Percentiles rank a stretch among this genome's conserved stretches.
phyloP scores from a whole-genome alignment of 1,139 yeast species.

The Geotrichum carabidarum region DNA sequence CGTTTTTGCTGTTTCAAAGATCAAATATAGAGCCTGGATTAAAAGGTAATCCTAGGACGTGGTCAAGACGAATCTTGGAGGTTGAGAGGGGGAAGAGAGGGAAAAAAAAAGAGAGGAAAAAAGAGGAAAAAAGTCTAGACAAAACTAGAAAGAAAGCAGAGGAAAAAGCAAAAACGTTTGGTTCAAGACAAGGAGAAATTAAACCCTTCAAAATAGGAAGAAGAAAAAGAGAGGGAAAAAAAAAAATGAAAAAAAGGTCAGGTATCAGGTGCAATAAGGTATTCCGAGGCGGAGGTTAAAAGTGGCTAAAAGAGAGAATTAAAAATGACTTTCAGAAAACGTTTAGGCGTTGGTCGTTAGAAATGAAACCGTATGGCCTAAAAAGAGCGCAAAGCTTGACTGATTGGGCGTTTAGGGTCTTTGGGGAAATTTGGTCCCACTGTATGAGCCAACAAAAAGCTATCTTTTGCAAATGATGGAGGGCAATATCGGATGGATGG shows the following conservation, averaged over 20 bases:
- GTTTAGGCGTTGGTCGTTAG: too few relatives aligned
- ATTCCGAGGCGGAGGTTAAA: background rate
- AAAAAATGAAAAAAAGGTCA: slow-evolving; percentile 4
- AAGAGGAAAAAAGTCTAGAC: background rate
- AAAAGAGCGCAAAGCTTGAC: too few relatives aligned
- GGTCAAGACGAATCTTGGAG: background rate
- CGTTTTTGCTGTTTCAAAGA: slow-evolving; percentile 1
- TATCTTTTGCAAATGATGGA: too few relatives aligned
- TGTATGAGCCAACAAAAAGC: too few relatives aligned
- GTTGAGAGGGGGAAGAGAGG: background rate
- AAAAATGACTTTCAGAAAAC: background rate
- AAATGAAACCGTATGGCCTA: too few relatives aligned
- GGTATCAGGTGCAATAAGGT: background rate
- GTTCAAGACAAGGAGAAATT: background rate
- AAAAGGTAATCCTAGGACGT: background rate
- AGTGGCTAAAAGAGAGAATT: background rate
- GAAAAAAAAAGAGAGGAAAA: background rate
- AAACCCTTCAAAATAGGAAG: background rate
- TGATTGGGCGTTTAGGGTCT: too few relatives aligned
- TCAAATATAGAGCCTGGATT: slow-evolving; percentile 1
- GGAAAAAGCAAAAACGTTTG: slow-evolving; percentile 2
- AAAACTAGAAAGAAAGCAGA: slow-evolving; percentile 1
- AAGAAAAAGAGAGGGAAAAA: background rate
- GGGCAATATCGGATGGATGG: too few relatives aligned
- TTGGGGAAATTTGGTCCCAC: too few relatives aligned